phyloP scores from a whole-genome alignment of 1,139 yeast species.

The Hansenula lynferdii region DNA sequence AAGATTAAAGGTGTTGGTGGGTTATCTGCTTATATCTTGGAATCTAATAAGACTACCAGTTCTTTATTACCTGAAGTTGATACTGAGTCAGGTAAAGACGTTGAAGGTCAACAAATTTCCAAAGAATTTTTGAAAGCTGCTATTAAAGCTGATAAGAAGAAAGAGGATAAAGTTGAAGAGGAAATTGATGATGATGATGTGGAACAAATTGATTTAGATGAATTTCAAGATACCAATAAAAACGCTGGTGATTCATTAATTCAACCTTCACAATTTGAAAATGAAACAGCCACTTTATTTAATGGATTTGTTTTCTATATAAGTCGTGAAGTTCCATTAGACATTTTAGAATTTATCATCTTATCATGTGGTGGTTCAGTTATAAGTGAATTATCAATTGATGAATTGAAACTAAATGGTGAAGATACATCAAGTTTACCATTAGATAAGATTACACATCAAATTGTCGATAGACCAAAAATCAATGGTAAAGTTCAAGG shows the following conservation, averaged over 20 bases:
- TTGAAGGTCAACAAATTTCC: slow-evolving; percentile 29
- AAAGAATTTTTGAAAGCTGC: slow-evolving; percentile 29
- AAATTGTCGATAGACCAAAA: slow-evolving; percentile 89
- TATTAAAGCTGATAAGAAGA: slow-evolving; percentile 33
- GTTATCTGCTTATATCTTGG: slow-evolving; percentile 73
- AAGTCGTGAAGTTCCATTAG: slow-evolving; percentile 95
- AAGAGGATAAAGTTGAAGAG: slow-evolving; percentile 31
- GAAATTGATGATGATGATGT: slow-evolving; percentile 37
- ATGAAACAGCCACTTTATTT: slow-evolving; percentile 61
- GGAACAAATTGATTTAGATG: slow-evolving; percentile 56
- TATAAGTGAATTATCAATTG: slow-evolving; percentile 83
- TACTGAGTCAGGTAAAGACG: slow-evolving; percentile 32
- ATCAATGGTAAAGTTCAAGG: slow-evolving; percentile 76
- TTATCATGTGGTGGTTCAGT: slow-evolving; percentile 85
- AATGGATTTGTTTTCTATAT: slow-evolving; percentile 74
- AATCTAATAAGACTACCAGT: slow-evolving; percentile 38
- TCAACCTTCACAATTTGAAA: slow-evolving; percentile 68
- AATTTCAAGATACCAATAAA: slow-evolving; percentile 57
- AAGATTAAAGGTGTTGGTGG: slow-evolving; percentile 71
- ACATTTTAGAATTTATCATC: slow-evolving; percentile 82
- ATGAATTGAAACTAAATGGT: slow-evolving; percentile 45
- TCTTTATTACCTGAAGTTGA: slow-evolving; percentile 49
- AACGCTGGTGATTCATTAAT: slow-evolving; percentile 70
- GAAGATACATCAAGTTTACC: slow-evolving; percentile 42
- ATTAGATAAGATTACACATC: slow-evolving; percentile 77